Base-by-base conservation (phyloP, 495 filamentous ascomycete genomes). In the Tuber microsphaerosporum region DNA sequence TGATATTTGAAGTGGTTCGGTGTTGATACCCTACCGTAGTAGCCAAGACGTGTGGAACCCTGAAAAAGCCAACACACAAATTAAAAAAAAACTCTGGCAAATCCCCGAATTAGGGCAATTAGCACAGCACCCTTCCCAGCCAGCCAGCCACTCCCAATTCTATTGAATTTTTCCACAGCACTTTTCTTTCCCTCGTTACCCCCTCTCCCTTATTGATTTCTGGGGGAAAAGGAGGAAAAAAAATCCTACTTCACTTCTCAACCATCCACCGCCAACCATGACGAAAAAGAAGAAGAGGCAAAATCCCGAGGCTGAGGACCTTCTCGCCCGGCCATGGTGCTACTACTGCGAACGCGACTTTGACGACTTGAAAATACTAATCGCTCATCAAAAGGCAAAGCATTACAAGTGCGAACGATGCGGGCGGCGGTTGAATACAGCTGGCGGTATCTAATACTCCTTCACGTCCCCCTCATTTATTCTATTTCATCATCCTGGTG, bases 331-430 rank as follows among this genome's bases (percentile, higher is more conserved):
- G 69, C 92, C 95, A 56, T 98, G 94, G 94, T 99, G 95, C 86
- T 99, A 97, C 85, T 99, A 99, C 85, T 99, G 95, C 86, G 95
- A 98, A 86, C 90, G 94, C 84, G 95, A 97, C 85, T 99, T 99
- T 79, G 94, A 97, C 83, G 95, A 98, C 84, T 84, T 97, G 19
- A 97, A 96, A 85, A 93, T 98, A 75, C 89, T 99, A 71, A 96
- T 97, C 76, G 91, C 91, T 72, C 95, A 99, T 85, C 96, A 98
- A 82, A 97, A 97, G 84, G 94, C 95, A 34, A 98, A 97, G 85
- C 95, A 99, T 84, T 98, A 96, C 88, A 97, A 96, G 83, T 99
- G 95, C 84, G 93, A 97, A 76, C 85, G 90, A 86, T 99, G 95
- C 82, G 88, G 88, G 37, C 89, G 95, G 75, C 88, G 94, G 78